phyloP scores from a whole-genome alignment of 352 stramenopile species.

The Phytophthora fragariaefolia region DNA sequence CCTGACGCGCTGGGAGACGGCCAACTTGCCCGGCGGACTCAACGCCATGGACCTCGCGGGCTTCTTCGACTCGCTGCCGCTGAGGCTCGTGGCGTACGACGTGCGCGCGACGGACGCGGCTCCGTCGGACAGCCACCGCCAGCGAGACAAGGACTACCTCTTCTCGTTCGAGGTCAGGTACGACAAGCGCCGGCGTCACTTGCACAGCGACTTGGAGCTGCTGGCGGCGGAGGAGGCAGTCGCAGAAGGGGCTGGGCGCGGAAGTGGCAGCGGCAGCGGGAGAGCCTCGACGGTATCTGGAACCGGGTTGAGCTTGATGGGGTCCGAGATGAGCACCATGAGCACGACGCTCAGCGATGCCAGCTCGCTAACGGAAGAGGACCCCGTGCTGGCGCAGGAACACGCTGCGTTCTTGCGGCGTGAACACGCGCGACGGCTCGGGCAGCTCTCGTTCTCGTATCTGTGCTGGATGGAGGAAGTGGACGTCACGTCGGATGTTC shows the following conservation, averaged over 20 bases:
- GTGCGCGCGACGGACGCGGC: slow-evolving; percentile 19
- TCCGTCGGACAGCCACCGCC: slow-evolving; percentile 46
- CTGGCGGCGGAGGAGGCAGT: slow-evolving; percentile 19
- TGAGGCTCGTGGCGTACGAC: slow-evolving; percentile 82
- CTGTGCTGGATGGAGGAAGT: slow-evolving; percentile 84
- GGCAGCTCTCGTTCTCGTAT: slow-evolving; percentile 51
- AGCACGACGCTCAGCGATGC: slow-evolving; percentile 62
- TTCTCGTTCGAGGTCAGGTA: slow-evolving; percentile 85
- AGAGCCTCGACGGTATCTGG: slow-evolving; percentile 24
- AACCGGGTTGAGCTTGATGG: slow-evolving; percentile 30
- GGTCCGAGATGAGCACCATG: slow-evolving; percentile 55
- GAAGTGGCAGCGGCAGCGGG: slow-evolving; percentile 10
- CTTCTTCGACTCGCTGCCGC: slow-evolving; percentile 81
- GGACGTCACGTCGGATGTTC: slow-evolving; percentile 60
- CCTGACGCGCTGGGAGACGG: slow-evolving; percentile 78
- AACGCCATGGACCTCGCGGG: slow-evolving; percentile 75
- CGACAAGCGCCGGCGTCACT: slow-evolving; percentile 30
- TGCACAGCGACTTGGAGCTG: slow-evolving; percentile 11
- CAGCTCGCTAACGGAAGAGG: slow-evolving; percentile 57
- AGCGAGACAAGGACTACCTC: slow-evolving; percentile 74
- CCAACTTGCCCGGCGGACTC: slow-evolving; percentile 74
- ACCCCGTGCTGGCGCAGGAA: slow-evolving; percentile 35
- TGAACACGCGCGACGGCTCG: slow-evolving; percentile 55
- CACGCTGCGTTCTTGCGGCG: slow-evolving; percentile 47
- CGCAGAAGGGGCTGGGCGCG: slow-evolving; percentile 13